phyloP scores from a whole-genome alignment of 345 rosid genomes.

The Populus euphratica region DNA sequence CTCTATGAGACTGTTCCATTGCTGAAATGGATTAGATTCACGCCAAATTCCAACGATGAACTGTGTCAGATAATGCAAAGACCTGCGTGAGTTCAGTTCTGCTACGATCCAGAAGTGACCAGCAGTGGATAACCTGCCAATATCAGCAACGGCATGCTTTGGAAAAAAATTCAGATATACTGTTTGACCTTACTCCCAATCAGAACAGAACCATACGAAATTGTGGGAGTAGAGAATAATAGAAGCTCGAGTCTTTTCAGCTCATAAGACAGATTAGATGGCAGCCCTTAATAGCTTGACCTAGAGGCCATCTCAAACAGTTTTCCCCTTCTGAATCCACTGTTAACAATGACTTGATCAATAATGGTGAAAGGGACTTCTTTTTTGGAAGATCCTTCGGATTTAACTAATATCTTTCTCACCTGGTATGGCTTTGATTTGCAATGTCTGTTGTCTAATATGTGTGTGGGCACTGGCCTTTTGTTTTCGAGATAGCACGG shows the following conservation, averaged over 20 bases:
- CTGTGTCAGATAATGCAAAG: not conserved
- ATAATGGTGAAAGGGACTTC: not conserved
- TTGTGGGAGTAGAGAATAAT: slow-evolving; percentile 2
- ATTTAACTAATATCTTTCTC: too few relatives aligned
- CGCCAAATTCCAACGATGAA: not conserved
- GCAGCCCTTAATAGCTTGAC: not conserved
- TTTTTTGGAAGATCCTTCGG: too few relatives aligned
- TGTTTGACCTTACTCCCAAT: too few relatives aligned
- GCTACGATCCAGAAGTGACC: not conserved
- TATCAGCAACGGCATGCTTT: too few relatives aligned
- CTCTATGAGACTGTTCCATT: not conserved
- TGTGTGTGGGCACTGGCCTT: too few relatives aligned
- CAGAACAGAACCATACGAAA: not conserved
- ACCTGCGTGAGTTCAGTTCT: not conserved
- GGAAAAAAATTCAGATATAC: too few relatives aligned
- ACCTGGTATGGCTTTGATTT: too few relatives aligned
- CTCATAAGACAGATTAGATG: not conserved
- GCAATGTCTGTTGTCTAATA: too few relatives aligned
- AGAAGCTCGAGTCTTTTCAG: not conserved
- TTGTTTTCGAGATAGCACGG: too few relatives aligned
- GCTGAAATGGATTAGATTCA: not conserved
- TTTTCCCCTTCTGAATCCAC: not conserved
- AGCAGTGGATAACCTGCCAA: too few relatives aligned
- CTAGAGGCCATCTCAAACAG: not conserved
- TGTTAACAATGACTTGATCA: not conserved